These are phyloP conservation scores for Cutaneotrichosporon dermatis DNA, from an alignment of 1,284 basidiomycete genomes.

Conservation along the genomic window DNA sequence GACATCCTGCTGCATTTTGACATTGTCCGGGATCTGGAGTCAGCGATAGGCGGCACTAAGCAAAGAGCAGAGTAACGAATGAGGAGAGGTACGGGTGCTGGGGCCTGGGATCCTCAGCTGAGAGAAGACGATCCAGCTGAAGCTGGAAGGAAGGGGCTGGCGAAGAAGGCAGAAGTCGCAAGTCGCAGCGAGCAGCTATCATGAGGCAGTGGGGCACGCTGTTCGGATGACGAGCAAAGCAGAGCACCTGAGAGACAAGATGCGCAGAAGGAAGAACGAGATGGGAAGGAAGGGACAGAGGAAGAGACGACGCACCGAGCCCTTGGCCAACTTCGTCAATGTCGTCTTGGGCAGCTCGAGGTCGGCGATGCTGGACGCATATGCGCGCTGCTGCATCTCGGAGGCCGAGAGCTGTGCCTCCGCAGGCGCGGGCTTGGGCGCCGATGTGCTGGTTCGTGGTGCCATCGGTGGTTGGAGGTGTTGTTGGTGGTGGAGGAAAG, in stretches of 20 bases:
- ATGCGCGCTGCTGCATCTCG: slow-evolving; percentile 30
- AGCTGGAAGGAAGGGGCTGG: neutral
- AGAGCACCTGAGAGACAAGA: no score
- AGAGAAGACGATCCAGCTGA: neutral
- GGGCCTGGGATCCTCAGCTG: no score
- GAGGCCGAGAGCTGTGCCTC: neutral
- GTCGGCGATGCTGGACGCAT: slow-evolving; percentile 59
- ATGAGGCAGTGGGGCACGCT: no score
- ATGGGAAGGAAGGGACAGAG: no score
- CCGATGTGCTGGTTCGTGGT: slow-evolving; percentile 3
- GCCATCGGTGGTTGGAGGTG: neutral
- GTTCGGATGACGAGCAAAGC: no score
- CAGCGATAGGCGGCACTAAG: neutral
- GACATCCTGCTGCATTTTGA: slow-evolving; percentile 81
- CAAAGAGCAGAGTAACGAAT: no score
- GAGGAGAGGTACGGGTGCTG: no score
- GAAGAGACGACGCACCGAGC: slow-evolving; percentile 50
- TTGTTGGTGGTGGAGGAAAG: neutral
- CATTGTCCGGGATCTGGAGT: slow-evolving; percentile 69
- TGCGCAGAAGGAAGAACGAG: no score
- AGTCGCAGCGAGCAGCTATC: no score
- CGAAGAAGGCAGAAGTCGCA: no score
- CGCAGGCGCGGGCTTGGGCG: neutral
- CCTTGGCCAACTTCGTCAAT: slow-evolving; percentile 77
- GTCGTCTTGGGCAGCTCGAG: slow-evolving; percentile 77